Conservation (phyloP, 768 basidiomycete genomes). For the Naganishia randhawae region DNA sequence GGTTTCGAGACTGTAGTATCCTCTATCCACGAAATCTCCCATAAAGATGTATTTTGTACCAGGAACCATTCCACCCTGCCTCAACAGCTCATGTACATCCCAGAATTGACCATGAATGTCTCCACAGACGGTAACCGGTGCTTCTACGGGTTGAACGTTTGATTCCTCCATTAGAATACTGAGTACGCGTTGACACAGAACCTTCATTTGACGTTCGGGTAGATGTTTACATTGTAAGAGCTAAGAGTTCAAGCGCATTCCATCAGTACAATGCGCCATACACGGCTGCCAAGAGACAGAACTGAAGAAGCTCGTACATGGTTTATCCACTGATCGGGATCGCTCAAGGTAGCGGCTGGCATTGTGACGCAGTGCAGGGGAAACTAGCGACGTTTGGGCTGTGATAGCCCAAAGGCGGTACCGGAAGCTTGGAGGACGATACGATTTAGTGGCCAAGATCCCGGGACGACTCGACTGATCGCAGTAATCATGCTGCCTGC, state of each 20-base stretch:
- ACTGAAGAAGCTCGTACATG: slow-evolving; percentile 35
- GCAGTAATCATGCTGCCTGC: too few relatives aligned
- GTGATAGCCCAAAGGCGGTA: slow-evolving; percentile 7
- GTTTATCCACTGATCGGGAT: slow-evolving; percentile 51
- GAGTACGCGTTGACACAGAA: slow-evolving; percentile 50
- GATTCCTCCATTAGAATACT: slow-evolving; percentile 69
- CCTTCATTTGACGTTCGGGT: slow-evolving; percentile 52
- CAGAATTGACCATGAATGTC: slow-evolving; percentile 99
- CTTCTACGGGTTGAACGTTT: slow-evolving; percentile 96
- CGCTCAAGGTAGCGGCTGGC: slow-evolving; percentile 33
- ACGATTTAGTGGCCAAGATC: not conserved
- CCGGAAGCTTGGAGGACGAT: not conserved
- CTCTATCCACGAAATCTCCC: slow-evolving; percentile 99
- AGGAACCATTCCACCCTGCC: slow-evolving; percentile 96
- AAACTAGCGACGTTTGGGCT: not conserved
- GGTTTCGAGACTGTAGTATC: slow-evolving; percentile 98
- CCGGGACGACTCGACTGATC: not conserved
- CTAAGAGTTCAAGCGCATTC: slow-evolving; percentile 28
- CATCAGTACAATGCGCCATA: not conserved
- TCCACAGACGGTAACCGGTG: slow-evolving; percentile 98
- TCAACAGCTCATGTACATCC: slow-evolving; percentile 89
- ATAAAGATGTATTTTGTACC: slow-evolving; percentile 99
- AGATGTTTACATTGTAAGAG: slow-evolving; percentile 52
- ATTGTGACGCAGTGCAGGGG: slow-evolving; percentile 4
- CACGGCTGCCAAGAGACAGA: not conserved